Evolutionary conservation across 2,329 filamentous ascomycete genomes (phyloP).

Genomic region (Colletotrichum falcatum): DNA sequence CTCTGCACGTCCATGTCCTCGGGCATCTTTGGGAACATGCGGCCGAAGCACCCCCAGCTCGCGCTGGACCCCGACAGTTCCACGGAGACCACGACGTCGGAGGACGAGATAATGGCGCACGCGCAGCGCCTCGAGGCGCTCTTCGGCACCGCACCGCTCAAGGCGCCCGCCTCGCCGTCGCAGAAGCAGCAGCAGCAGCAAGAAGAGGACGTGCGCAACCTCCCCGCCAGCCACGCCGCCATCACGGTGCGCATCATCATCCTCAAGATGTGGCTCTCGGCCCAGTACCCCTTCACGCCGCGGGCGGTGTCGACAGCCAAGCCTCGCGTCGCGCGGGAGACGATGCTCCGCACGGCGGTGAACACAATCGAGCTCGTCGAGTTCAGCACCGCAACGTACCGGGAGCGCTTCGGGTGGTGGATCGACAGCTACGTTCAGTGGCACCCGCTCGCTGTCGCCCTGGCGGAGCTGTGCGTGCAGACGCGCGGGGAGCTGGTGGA

Average conservation of each 20-base stretch:
- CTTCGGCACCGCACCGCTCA: constrained; percentile 53
- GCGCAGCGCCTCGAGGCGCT: constrained; percentile 54
- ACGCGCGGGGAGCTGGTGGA: constrained; percentile 59
- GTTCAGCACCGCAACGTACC: constrained; percentile 49
- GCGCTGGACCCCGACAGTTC: constrained; percentile 25
- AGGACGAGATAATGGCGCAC: constrained; percentile 55
- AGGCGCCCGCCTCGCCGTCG: constrained; percentile 33
- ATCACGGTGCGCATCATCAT: constrained; percentile 56
- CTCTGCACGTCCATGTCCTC: constrained; percentile 56
- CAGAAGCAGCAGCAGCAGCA: background rate
- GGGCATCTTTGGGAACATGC: constrained; percentile 51
- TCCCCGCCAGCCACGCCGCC: constrained; percentile 53
- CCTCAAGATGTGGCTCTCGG: constrained; percentile 59
- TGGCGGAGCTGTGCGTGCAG: constrained; percentile 64
- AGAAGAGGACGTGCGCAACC: constrained; percentile 43
- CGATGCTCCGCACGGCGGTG: constrained; percentile 60
- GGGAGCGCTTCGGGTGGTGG: constrained; percentile 60
- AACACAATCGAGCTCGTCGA: constrained; percentile 59
- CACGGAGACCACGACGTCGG: constrained; percentile 44
- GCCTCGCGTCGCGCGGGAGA: constrained; percentile 53
- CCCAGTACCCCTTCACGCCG: constrained; percentile 59
- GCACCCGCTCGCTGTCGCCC: constrained; percentile 65
- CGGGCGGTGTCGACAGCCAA: constrained; percentile 44
- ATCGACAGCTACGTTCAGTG: constrained; percentile 64
- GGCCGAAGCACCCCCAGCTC: constrained; percentile 52